Percentiles rank a stretch among this genome's conserved stretches.
These are phyloP conservation scores for Sclerotinia trifoliorum DNA, from an alignment of 2,329 filamentous ascomycete species.

Conservation along the genomic window DNA sequence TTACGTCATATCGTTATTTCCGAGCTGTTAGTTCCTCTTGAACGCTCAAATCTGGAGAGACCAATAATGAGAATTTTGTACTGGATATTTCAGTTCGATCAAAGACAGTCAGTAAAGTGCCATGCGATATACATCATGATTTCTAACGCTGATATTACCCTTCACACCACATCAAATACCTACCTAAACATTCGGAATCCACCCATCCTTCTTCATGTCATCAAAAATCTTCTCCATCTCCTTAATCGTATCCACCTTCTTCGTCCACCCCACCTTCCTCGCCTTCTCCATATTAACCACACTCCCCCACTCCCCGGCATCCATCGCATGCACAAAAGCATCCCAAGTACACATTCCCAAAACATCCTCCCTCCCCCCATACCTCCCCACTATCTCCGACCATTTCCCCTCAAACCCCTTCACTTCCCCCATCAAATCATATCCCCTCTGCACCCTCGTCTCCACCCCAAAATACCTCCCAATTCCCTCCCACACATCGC, in stretches of 20 bases:
- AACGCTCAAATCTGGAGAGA: not conserved
- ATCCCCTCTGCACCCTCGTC: not conserved
- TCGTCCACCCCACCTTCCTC: conserved; percentile 13
- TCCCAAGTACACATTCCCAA: conserved; percentile 15
- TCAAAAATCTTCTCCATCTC: conserved; percentile 17
- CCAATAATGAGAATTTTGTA: not conserved
- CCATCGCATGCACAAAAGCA: conserved; percentile 11
- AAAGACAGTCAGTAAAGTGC: not conserved
- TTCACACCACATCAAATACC: too few species aligned
- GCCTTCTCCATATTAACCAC: conserved; percentile 19
- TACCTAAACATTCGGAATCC: conserved; percentile 5
- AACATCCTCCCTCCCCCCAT: conserved; percentile 4
- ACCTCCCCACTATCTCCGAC: not conserved
- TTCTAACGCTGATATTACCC: too few species aligned
- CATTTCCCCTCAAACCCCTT: conserved; percentile 2
- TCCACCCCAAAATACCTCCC: conserved; percentile 14
- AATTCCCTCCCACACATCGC: conserved; percentile 7
- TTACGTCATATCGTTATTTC: not conserved
- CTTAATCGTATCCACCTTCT: conserved; percentile 9
- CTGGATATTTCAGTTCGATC: not conserved
- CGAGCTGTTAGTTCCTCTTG: not conserved
- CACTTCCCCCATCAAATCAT: conserved; percentile 13
- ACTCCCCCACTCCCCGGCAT: conserved; percentile 14
- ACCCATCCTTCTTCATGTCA: conserved; percentile 18
- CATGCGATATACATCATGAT: not conserved